Conservation (phyloP, 2,329 filamentous ascomycete species). For the Calonectria hongkongensis region DNA sequence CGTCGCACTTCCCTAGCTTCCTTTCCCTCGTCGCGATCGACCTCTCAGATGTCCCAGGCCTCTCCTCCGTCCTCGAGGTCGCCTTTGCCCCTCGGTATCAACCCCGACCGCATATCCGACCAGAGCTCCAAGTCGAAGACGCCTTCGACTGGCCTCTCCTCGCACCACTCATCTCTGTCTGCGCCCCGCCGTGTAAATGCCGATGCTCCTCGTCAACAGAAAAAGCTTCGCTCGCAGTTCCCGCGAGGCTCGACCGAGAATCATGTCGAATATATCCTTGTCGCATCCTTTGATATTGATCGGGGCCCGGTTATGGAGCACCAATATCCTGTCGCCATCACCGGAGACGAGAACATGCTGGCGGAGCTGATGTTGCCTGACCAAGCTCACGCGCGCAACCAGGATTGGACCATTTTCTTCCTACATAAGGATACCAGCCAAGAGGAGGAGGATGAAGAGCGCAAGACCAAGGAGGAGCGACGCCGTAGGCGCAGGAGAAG, state of each 20-base stretch:
- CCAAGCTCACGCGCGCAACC: slow-evolving; percentile 93
- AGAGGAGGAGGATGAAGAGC: slow-evolving; percentile 86
- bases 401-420: slow-evolving; percentile 99
- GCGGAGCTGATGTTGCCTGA: slow-evolving; percentile 99
- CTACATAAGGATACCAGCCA: slow-evolving; percentile 94
- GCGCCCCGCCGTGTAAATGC: slow-evolving; percentile 70
- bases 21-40: slow-evolving; percentile 75
- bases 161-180: slow-evolving; percentile 77
- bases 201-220: slow-evolving; percentile 69
- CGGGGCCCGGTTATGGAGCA: slow-evolving; percentile 98
- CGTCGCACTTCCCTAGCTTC: slow-evolving; percentile 77
- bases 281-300: slow-evolving; percentile 98
- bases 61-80: slow-evolving; percentile 73
- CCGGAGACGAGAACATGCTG: slow-evolving; percentile 97
- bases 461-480: slow-evolving; percentile 73
- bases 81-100: slow-evolving; percentile 69
- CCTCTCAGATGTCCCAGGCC: slow-evolving; percentile 74
- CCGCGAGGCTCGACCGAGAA: slow-evolving; percentile 85
- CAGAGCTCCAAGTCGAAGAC: slow-evolving; percentile 77
- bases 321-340: slow-evolving; percentile 95
- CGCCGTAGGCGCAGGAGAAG: slow-evolving; percentile 70
- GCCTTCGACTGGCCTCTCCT: slow-evolving; percentile 75
- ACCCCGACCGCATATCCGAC: slow-evolving; percentile 74
- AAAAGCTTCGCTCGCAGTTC: slow-evolving; percentile 82
- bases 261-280: slow-evolving; percentile 98